Percentiles rank a stretch among this genome's conserved stretches.
Conservation (phyloP, 257 asterid genomes). For the Ballota nigra region DNA sequence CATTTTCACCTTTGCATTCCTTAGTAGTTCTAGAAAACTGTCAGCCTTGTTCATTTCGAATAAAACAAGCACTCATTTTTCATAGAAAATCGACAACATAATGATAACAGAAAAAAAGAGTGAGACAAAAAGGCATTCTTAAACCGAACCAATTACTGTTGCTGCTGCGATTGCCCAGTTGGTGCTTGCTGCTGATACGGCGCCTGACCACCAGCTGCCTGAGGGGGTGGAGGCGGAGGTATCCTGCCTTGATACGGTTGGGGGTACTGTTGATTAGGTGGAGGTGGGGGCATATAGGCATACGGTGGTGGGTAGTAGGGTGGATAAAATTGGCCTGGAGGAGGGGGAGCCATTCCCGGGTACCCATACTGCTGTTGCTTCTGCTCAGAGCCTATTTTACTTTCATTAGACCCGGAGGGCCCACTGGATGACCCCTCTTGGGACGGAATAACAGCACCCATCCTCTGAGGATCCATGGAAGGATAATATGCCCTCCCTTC, state of each 20-base stretch:
- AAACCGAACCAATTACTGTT: neutral
- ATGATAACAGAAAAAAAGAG: neutral
- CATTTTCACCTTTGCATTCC: neutral
- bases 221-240: constrained; percentile 50
- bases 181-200: constrained; percentile 47
- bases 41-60: neutral
- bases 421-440: constrained; percentile 72
- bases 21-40: neutral
- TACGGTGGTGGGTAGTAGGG: constrained; percentile 69
- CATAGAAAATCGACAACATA: constrained; percentile 1
- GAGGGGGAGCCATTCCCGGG: constrained; percentile 58
- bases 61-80: neutral
- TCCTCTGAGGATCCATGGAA: constrained; percentile 97
- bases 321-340: constrained; percentile 63
- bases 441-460: constrained; percentile 77
- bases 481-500: constrained; percentile 82
- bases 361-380: constrained; percentile 51
- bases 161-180: constrained; percentile 32
- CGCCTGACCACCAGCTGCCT: constrained; percentile 37
- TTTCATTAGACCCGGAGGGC: constrained; percentile 55
- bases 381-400: constrained; percentile 39
- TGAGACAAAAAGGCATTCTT: constrained; percentile 2
- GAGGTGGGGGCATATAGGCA: constrained; percentile 65
- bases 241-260: constrained; percentile 48
- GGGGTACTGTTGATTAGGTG: constrained; percentile 57